A percentile compares a stretch with the other conserved stretches of the same genome.
Evolutionary conservation across 2,329 filamentous ascomycete species (phyloP).

Genomic region (Neonectria faginata): DNA sequence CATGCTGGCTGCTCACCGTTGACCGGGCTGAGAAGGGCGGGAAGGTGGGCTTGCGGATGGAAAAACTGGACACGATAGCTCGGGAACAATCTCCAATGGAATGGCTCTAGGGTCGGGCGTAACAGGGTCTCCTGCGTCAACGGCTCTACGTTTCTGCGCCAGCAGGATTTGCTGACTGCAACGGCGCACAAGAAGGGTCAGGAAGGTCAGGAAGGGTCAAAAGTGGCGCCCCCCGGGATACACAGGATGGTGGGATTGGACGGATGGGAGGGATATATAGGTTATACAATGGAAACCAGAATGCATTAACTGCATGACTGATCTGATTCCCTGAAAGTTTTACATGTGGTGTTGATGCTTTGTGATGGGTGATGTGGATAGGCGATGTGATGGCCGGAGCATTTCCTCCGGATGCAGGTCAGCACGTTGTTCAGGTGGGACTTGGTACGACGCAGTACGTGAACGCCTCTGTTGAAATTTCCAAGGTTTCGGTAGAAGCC

Average conservation of each 20-base stretch:
- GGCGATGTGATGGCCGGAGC: neutral
- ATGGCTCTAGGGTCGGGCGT: slow-evolving; percentile 7
- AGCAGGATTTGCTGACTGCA: slow-evolving; percentile 18
- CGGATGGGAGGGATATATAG: slow-evolving; percentile 37
- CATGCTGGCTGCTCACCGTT: slow-evolving; percentile 40
- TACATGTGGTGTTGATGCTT: neutral
- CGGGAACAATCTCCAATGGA: slow-evolving; percentile 24
- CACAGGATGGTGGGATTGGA: slow-evolving; percentile 36
- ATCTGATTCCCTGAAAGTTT: slow-evolving; percentile 7
- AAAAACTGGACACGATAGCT: slow-evolving; percentile 23
- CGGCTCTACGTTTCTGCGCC: slow-evolving; percentile 22
- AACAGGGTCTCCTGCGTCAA: slow-evolving; percentile 16
- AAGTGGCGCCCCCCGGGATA: slow-evolving; percentile 39
- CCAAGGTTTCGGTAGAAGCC: too few relatives aligned
- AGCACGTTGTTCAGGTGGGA: neutral
- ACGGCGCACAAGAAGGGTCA: slow-evolving; percentile 22
- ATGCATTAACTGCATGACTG: slow-evolving; percentile 44
- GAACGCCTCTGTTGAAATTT: too few relatives aligned
- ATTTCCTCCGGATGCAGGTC: neutral
- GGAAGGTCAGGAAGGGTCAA: slow-evolving; percentile 33
- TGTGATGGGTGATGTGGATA: too few relatives aligned
- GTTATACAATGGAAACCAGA: slow-evolving; percentile 46
- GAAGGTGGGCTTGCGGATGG: slow-evolving; percentile 32
- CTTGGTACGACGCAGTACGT: too few relatives aligned
- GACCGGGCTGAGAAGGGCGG: slow-evolving; percentile 40